Conservation (phyloP, 2,329 filamentous ascomycete genomes). For the Blastomyces gilchristii region DNA sequence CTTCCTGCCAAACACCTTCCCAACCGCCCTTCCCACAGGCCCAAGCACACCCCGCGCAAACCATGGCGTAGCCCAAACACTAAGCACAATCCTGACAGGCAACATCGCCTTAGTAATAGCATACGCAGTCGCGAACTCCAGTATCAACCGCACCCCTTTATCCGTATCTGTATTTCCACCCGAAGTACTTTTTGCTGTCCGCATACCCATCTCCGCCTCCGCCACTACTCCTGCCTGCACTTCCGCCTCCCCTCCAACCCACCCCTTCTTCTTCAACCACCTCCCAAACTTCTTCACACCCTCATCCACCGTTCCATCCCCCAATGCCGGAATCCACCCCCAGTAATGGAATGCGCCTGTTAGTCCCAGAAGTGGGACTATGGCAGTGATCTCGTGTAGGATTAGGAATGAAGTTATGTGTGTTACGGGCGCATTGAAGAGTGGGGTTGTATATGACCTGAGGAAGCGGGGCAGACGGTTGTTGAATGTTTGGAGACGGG, state of each 20-base stretch:
- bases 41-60: conserved; percentile 61
- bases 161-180: not conserved
- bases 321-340: conserved; percentile 55
- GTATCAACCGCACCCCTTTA: conserved; percentile 44
- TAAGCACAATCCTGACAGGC: conserved; percentile 63
- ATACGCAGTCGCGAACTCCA: conserved; percentile 77
- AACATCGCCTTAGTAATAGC: conserved; percentile 78
- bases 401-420: conserved; percentile 80
- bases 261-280: conserved; percentile 69
- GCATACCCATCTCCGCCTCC: conserved; percentile 21
- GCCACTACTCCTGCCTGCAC: conserved; percentile 36
- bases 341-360: conserved; percentile 71
- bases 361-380: conserved; percentile 67
- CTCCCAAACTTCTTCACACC: conserved; percentile 64
- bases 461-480: conserved; percentile 54
- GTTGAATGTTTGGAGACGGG: conserved; percentile 29
- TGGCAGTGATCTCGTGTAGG: conserved; percentile 82
- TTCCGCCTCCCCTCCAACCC: conserved; percentile 49
- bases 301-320: conserved; percentile 35
- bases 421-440: conserved; percentile 67
- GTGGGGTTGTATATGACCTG: conserved; percentile 56
- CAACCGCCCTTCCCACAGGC: conserved; percentile 35
- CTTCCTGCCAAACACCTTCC: conserved; percentile 29
- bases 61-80: conserved; percentile 85
- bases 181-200: conserved; percentile 17